phyloP scores from a whole-genome alignment of 192 early-diverging fungal genomes.

The Entophlyctis luteolus region DNA sequence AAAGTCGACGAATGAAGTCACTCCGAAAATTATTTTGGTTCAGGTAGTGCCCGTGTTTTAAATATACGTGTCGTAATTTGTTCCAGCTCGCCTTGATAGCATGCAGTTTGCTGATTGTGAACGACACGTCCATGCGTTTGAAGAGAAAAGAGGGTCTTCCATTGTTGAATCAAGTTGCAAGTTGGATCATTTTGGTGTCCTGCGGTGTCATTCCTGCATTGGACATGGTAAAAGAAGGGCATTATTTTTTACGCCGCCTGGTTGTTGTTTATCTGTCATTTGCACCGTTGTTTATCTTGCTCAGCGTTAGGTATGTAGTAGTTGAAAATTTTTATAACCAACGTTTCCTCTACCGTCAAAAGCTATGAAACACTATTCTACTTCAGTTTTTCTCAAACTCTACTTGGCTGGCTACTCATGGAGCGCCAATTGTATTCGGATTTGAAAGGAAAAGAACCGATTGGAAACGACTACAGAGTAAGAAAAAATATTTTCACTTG shows the following conservation, averaged over 20 bases:
- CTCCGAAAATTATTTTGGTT: not conserved
- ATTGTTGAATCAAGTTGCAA: constrained; percentile 58
- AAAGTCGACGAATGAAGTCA: not conserved
- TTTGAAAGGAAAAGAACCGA: not conserved
- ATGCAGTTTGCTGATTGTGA: constrained; percentile 57
- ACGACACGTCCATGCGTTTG: constrained; percentile 58
- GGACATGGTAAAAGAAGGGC: constrained; percentile 53
- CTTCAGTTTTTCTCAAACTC: constrained; percentile 67
- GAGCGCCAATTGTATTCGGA: constrained; percentile 51
- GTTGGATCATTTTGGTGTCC: constrained; percentile 60
- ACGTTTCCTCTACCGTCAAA: not conserved
- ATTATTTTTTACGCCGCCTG: constrained; percentile 77
- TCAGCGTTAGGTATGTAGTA: constrained; percentile 60
- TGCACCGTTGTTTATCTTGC: constrained; percentile 76
- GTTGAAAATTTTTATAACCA: not conserved
- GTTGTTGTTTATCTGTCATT: constrained; percentile 81
- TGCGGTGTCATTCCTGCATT: constrained; percentile 59
- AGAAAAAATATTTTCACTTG: too few species aligned
- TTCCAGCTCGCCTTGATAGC: constrained; percentile 49
- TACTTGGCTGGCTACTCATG: constrained; percentile 73
- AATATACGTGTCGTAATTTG: not conserved
- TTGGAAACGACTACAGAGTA: constrained; percentile 24
- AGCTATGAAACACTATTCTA: constrained; percentile 85
- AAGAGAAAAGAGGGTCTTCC: constrained; percentile 62
- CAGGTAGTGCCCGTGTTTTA: not conserved